These are phyloP conservation scores for Candida pseudoviswanathii DNA, from an alignment of 1,139 yeast genomes.

Conservation along the genomic window DNA sequence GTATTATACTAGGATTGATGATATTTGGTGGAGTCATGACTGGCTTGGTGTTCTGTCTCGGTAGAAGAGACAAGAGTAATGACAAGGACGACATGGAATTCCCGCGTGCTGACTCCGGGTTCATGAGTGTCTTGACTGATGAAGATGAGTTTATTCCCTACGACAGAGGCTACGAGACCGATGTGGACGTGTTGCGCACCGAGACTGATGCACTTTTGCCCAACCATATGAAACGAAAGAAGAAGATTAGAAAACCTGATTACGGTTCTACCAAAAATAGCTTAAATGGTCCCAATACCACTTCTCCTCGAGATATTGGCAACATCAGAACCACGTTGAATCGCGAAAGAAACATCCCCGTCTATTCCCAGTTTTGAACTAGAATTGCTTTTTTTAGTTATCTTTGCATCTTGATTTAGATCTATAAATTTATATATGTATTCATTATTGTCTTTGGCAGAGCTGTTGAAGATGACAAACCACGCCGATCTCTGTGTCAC, in stretches of 20 bases:
- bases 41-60: slow-evolving; percentile 30
- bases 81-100: slow-evolving; percentile 15
- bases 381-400: neutral
- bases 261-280: slow-evolving; percentile 21
- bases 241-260: slow-evolving; percentile 15
- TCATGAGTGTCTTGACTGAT: slow-evolving; percentile 41
- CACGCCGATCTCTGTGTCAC: too few species aligned
- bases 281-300: slow-evolving; percentile 6
- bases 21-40: slow-evolving; percentile 36
- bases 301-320: slow-evolving; percentile 28
- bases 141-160: slow-evolving; percentile 23
- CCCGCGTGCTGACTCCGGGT: slow-evolving; percentile 31
- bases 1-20: slow-evolving; percentile 60
- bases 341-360: slow-evolving; percentile 41
- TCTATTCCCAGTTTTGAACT: slow-evolving; percentile 12
- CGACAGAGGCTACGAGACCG: slow-evolving; percentile 51
- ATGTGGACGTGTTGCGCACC: slow-evolving; percentile 37
- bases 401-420: neutral
- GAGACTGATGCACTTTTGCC: slow-evolving; percentile 40
- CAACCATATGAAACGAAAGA: slow-evolving; percentile 21
- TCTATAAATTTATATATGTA: neutral
- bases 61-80: slow-evolving; percentile 17
- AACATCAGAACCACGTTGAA: slow-evolving; percentile 27
- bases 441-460: neutral
- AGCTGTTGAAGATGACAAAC: too few species aligned